phyloP scores from a whole-genome alignment of 257 asterid genomes.

The Striga asiatica region DNA sequence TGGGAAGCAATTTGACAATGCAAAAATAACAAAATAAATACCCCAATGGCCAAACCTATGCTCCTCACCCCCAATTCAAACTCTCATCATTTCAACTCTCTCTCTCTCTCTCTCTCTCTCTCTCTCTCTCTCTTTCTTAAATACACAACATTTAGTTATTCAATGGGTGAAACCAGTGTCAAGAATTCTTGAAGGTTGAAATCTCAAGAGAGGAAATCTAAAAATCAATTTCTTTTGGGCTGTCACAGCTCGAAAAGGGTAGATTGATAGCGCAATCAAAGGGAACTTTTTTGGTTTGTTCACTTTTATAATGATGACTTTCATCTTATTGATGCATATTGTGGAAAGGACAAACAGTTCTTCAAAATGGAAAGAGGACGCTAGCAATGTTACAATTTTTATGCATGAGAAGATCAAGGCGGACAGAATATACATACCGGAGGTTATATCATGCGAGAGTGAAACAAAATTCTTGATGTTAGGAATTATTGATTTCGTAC shows the following conservation, averaged over 20 bases:
- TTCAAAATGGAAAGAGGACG: conserved; percentile 18
- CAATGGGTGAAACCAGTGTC: conserved; percentile 3
- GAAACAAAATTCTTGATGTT: too few species aligned
- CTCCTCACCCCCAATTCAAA: conserved; percentile 53
- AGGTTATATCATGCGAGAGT: too few species aligned
- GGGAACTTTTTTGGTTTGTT: conserved; percentile 32
- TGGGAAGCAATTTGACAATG: conserved; percentile 24
- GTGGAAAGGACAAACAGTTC: conserved; percentile 20
- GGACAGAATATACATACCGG: conserved; percentile 15
- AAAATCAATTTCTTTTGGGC: not conserved
- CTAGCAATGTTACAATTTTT: conserved; percentile 15
- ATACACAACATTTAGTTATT: not conserved
- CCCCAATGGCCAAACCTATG: conserved; percentile 34
- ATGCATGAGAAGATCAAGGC: conserved; percentile 24
- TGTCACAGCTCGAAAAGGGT: conserved; percentile 24
- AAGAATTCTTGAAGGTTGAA: conserved; percentile 1
- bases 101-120: not conserved
- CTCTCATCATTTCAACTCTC: conserved; percentile 31
- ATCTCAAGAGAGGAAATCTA: conserved; percentile 10
- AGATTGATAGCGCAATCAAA: conserved; percentile 68
- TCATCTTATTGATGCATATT: conserved; percentile 16
- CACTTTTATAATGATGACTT: conserved; percentile 21
- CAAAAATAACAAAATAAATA: conserved; percentile 40
- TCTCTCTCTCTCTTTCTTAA: not conserved
- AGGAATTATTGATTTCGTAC: too few species aligned